Conservation (phyloP, 805 yeast genomes). For the Yarrowia deformans region DNA sequence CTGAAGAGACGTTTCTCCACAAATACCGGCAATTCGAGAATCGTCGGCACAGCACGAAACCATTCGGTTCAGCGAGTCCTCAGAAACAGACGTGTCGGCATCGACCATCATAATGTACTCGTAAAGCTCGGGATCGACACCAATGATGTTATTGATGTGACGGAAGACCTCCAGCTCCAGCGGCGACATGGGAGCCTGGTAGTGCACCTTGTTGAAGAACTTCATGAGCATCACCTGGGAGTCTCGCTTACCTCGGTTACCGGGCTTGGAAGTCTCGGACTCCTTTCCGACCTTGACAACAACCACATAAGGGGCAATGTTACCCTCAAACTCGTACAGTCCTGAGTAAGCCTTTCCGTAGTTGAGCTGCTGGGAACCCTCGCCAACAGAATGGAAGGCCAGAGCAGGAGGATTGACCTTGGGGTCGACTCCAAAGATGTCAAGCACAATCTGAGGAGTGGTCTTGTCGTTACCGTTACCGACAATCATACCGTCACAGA, state of each 20-base stretch:
- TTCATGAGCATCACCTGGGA: constrained; percentile 66
- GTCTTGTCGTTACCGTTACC: constrained; percentile 66
- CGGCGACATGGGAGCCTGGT: constrained; percentile 65
- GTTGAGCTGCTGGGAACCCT: constrained; percentile 64
- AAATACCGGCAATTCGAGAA: constrained; percentile 64
- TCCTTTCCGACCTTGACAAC: constrained; percentile 67
- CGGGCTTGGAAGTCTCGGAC: constrained; percentile 59
- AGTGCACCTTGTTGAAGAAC: constrained; percentile 65
- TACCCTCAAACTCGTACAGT: constrained; percentile 62
- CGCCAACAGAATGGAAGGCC: constrained; percentile 67
- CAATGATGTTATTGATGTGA: constrained; percentile 63
- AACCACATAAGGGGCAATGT: constrained; percentile 60
- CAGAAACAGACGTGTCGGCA: constrained; percentile 66
- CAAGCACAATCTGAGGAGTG: constrained; percentile 63
- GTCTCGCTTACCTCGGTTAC: constrained; percentile 72
- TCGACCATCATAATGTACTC: constrained; percentile 66
- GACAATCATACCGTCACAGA: constrained; percentile 67
- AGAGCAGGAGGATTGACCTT: constrained; percentile 59
- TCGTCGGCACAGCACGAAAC: constrained; percentile 67
- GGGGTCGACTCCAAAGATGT: constrained; percentile 55
- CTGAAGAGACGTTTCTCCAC: constrained; percentile 68
- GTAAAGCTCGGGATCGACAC: constrained; percentile 66
- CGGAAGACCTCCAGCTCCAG: constrained; percentile 63
- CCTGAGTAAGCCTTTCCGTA: constrained; percentile 71
- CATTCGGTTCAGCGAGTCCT: constrained; percentile 63